Base-by-base conservation (phyloP, 2,329 filamentous ascomycete species). In the Aspergillus pseudoviridinutans region DNA sequence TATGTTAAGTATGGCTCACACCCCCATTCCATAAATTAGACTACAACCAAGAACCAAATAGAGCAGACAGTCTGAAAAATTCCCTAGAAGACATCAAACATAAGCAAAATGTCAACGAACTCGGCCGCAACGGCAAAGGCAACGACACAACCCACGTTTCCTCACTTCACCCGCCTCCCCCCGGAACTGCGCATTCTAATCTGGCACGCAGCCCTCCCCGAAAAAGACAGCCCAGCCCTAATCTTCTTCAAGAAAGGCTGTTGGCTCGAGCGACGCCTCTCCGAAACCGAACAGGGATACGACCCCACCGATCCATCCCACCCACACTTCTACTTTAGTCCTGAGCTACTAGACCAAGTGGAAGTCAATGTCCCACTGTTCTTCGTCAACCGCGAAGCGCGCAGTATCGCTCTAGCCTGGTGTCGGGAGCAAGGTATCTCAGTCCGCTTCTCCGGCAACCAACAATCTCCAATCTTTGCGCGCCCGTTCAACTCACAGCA, bases 321-420 rank as follows among this genome's bases (percentile, higher is more conserved):
- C 28, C 17, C 61, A 6, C 29, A 50, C 51, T 53, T 60, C n/a
- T 58, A 64, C 49, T 65, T 66, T 47, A 49, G 46, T 22, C 51
- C 58, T 44, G 56, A 57, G 1, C 28, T 54, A 25, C 47, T 66
- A 9, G 55, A 57, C 20, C 49, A 53, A 17, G 20, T 54, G 24
- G 35, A 55, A 25, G 47, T 66, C 32, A 57, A 65, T 12, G 51
- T 66, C 9, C 61, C 63, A 29, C 25, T 64, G 17, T 58, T 54
- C 51, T 56, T 59, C 20, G 64, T 65, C 53, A 65, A 64, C 55
- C 57, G 47, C 29, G 64, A 66, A 47, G 62, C 64, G 44, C 64
- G 55, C 24, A 29, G 32, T 25, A 41, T 61, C 24, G 64, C 61
- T 25, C 49, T 58, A 25, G 12, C 42, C 22, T 66, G 64, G 64